A percentile compares a stretch with the other conserved stretches of the same genome.
Conservation (phyloP, 2,329 filamentous ascomycete species). For the Aureobasidium sp. region DNA sequence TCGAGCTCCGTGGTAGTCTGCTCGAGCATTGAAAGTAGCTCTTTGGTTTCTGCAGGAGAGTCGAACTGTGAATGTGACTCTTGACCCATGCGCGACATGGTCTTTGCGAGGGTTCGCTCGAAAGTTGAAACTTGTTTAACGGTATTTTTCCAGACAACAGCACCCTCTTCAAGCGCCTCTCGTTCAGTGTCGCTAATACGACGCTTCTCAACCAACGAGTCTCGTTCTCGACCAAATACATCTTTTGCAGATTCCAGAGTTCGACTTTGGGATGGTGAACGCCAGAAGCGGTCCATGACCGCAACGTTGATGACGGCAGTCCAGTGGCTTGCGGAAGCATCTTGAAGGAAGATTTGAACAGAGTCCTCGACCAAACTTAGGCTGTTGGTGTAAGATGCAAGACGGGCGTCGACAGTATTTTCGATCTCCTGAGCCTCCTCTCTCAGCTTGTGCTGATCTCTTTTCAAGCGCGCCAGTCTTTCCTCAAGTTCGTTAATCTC, state of each 20-base stretch:
- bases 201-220: constrained; percentile 49
- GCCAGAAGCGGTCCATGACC: constrained; percentile 22
- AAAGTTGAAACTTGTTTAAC: constrained; percentile 56
- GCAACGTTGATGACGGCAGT: neutral
- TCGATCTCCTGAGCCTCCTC: constrained; percentile 55
- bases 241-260: constrained; percentile 64
- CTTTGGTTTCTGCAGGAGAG: constrained; percentile 22
- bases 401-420: constrained; percentile 61
- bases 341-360: constrained; percentile 51
- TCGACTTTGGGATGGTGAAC: constrained; percentile 57
- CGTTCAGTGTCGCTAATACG: constrained; percentile 54
- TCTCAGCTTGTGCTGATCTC: constrained; percentile 52
- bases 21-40: constrained; percentile 50
- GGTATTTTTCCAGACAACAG: constrained; percentile 58
- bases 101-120: constrained; percentile 54
- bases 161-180: constrained; percentile 60
- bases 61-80: constrained; percentile 6
- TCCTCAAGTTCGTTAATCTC: constrained; percentile 63
- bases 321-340: neutral
- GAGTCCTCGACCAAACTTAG: constrained; percentile 59
- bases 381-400: constrained; percentile 64
- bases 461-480: constrained; percentile 54
- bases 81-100: constrained; percentile 39
- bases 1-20: constrained; percentile 51
- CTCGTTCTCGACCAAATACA: constrained; percentile 62